Percentiles rank a stretch among this genome's conserved stretches.
Conservation (phyloP, 768 basidiomycete genomes). For the Pulveroboletus frians region DNA sequence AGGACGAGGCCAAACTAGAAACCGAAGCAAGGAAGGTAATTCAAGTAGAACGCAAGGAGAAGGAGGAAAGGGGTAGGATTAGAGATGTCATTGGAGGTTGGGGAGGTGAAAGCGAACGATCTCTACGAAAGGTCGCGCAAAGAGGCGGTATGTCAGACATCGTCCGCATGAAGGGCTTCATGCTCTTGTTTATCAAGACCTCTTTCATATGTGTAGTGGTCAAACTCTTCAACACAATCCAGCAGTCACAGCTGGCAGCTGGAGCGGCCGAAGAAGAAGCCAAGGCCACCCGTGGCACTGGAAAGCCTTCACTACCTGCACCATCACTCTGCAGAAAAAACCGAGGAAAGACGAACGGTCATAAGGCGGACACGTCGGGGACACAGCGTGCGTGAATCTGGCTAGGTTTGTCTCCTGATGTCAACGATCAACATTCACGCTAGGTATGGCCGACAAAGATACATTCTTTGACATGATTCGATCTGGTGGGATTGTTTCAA, state of each 20-base stretch:
- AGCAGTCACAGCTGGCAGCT: constrained; percentile 66
- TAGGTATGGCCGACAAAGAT: constrained; percentile 61
- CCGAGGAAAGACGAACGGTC: constrained; percentile 46
- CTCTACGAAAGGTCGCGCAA: constrained; percentile 77
- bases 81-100: constrained; percentile 80
- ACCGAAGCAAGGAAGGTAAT: constrained; percentile 65
- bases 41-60: constrained; percentile 66
- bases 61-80: constrained; percentile 62
- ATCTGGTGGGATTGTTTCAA: constrained; percentile 76
- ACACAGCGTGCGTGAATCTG: constrained; percentile 47
- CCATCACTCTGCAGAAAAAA: constrained; percentile 49
- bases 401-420: neutral
- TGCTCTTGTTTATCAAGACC: neutral
- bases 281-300: constrained; percentile 61
- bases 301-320: constrained; percentile 68
- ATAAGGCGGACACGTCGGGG: constrained; percentile 49
- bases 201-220: constrained; percentile 46
- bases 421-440: constrained; percentile 2
- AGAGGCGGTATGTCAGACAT: constrained; percentile 56
- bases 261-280: constrained; percentile 48
- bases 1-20: constrained; percentile 74
- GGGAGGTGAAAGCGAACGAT: constrained; percentile 79
- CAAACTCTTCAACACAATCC: constrained; percentile 82
- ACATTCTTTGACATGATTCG: constrained; percentile 81
- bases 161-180: neutral